Evolutionary conservation across 331 rosid species (phyloP).

Genomic region (Quercus tomentella): DNA sequence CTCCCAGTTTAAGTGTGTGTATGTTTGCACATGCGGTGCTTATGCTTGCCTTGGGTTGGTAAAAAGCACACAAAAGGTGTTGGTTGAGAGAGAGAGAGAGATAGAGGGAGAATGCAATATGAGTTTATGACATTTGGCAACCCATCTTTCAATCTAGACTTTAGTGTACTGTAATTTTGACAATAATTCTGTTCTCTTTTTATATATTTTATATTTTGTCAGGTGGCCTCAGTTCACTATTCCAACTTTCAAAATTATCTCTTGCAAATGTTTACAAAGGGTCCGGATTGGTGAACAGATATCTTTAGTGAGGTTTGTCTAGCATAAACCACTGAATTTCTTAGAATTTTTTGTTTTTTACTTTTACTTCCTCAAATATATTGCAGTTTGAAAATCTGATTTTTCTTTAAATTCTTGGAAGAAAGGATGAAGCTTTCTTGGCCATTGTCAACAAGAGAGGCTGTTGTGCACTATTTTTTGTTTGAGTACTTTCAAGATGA

Average conservation of each 20-base stretch:
- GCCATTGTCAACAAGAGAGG: slow-evolving; percentile 94
- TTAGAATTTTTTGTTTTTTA: not conserved
- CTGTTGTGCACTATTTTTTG: slow-evolving; percentile 62
- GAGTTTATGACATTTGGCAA: not conserved
- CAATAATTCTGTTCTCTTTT: not conserved
- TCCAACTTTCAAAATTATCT: slow-evolving; percentile 71
- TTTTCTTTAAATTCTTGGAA: slow-evolving; percentile 56
- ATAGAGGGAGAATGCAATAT: not conserved
- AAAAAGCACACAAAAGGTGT: not conserved
- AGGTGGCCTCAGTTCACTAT: slow-evolving; percentile 89
- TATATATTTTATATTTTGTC: slow-evolving; percentile 22
- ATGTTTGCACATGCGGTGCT: not conserved
- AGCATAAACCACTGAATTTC: not conserved
- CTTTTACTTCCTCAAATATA: not conserved
- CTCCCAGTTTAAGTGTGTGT: not conserved
- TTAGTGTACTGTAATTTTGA: not conserved
- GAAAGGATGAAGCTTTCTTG: slow-evolving; percentile 93
- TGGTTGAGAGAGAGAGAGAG: not conserved
- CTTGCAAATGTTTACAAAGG: slow-evolving; percentile 62
- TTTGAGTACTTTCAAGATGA: slow-evolving; percentile 90
- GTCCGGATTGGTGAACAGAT: slow-evolving; percentile 70
- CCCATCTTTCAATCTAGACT: not conserved
- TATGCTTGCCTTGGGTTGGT: not conserved
- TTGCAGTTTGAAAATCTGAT: slow-evolving; percentile 35
- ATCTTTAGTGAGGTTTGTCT: slow-evolving; percentile 75